Percentiles rank a stretch among this genome's conserved stretches.
These are phyloP conservation scores for Tilletia indica DNA, from an alignment of 1,284 basidiomycete genomes.

Conservation along the genomic window DNA sequence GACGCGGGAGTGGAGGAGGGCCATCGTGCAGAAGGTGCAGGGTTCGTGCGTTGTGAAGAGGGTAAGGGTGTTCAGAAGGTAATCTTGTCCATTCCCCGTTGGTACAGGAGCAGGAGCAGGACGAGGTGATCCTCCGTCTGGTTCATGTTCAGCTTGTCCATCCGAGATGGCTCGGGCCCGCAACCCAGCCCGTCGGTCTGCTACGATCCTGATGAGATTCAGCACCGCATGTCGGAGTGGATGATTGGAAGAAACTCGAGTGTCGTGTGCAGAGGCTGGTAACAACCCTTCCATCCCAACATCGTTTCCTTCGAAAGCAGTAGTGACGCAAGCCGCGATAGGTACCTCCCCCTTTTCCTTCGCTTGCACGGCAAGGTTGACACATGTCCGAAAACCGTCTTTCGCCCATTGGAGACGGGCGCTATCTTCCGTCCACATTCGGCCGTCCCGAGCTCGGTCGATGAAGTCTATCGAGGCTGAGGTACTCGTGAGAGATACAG, in stretches of 20 bases:
- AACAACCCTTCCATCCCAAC: slow-evolving; percentile 9
- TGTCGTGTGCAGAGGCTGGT: slow-evolving; percentile 35
- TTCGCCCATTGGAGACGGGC: slow-evolving; percentile 18
- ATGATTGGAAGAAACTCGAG: slow-evolving; percentile 32
- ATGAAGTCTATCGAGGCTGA: slow-evolving; percentile 25
- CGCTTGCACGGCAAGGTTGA: slow-evolving; percentile 31
- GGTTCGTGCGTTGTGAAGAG: slow-evolving; percentile 53
- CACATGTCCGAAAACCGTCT: slow-evolving; percentile 22
- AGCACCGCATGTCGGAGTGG: slow-evolving; percentile 50
- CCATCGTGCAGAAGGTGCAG: slow-evolving; percentile 53
- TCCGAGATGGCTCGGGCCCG: background rate
- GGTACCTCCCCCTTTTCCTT: slow-evolving; percentile 22
- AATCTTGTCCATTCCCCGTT: slow-evolving; percentile 45
- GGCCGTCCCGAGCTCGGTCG: slow-evolving; percentile 35
- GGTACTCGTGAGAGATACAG: background rate
- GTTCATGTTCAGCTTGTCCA: slow-evolving; percentile 5
- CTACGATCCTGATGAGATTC: slow-evolving; percentile 36
- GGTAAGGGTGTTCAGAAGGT: slow-evolving; percentile 45
- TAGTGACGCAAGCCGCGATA: slow-evolving; percentile 38
- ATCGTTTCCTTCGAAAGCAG: slow-evolving; percentile 24
- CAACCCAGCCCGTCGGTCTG: slow-evolving; percentile 24
- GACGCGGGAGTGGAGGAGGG: slow-evolving; percentile 50
- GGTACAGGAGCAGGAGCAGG: slow-evolving; percentile 13
- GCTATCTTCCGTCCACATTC: slow-evolving; percentile 25
- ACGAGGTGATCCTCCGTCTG: background rate